phyloP scores from a whole-genome alignment of 495 filamentous ascomycete species.

The Viridothelium virens region DNA sequence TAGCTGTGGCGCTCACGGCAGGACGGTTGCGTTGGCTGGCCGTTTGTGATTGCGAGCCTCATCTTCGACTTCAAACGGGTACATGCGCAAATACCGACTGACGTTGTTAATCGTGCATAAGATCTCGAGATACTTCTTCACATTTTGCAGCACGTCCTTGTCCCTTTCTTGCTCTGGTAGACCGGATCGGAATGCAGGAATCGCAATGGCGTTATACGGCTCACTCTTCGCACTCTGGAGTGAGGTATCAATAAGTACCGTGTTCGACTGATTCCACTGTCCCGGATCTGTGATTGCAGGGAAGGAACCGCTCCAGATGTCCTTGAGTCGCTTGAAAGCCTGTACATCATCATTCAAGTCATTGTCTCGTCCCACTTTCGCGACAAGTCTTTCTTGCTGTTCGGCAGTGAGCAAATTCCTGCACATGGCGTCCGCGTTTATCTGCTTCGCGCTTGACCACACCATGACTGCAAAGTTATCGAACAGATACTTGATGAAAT shows the following conservation, averaged over 20 bases:
- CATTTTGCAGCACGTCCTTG: slow-evolving; percentile 31
- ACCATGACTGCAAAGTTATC: slow-evolving; percentile 68
- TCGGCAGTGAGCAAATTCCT: slow-evolving; percentile 43
- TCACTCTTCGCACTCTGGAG: slow-evolving; percentile 68
- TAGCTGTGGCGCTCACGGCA: too few relatives aligned
- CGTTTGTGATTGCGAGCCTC: neutral
- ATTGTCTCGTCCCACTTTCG: slow-evolving; percentile 70
- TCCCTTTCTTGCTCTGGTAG: slow-evolving; percentile 21
- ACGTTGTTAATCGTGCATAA: slow-evolving; percentile 38
- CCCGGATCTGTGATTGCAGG: slow-evolving; percentile 43
- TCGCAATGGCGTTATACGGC: slow-evolving; percentile 71
- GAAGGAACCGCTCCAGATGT: slow-evolving; percentile 51
- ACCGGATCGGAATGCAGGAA: slow-evolving; percentile 63
- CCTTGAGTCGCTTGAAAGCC: slow-evolving; percentile 76
- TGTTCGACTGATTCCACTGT: slow-evolving; percentile 81
- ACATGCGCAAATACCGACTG: slow-evolving; percentile 27
- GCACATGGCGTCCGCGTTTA: slow-evolving; percentile 61
- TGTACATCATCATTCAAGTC: slow-evolving; percentile 68
- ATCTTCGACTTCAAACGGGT: too few relatives aligned
- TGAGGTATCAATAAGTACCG: slow-evolving; percentile 81
- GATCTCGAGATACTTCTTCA: slow-evolving; percentile 39
- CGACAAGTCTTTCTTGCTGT: slow-evolving; percentile 46
- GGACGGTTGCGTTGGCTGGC: too few relatives aligned
- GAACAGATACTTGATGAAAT: slow-evolving; percentile 62
- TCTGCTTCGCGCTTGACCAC: slow-evolving; percentile 76